These are phyloP conservation scores for Bryoerythrophyllum caledonicum DNA, from an alignment of 225 moss, liverwort and hornwort species.

Conservation along the genomic window DNA sequence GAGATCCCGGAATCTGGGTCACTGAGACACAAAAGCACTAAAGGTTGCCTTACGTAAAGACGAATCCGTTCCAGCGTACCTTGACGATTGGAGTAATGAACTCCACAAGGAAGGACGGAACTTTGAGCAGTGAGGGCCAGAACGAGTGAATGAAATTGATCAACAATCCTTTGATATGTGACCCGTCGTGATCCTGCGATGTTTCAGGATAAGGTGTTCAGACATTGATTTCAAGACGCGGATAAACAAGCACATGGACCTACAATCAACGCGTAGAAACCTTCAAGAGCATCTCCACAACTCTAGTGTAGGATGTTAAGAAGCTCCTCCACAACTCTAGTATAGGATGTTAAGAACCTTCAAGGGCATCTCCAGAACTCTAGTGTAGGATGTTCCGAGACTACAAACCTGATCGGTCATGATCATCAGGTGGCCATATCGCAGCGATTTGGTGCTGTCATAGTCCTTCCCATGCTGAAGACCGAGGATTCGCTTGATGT, in stretches of 20 bases:
- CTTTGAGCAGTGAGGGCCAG: slow-evolving; percentile 88
- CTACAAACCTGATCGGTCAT: slow-evolving; percentile 91
- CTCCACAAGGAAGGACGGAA: slow-evolving; percentile 83
- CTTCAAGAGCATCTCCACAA: neutral
- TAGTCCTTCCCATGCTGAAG: slow-evolving; percentile 98
- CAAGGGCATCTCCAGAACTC: neutral
- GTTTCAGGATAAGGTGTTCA: neutral
- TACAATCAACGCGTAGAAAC: neutral
- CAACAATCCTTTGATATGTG: slow-evolving; percentile 91
- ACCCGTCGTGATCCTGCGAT: slow-evolving; percentile 92
- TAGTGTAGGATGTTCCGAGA: neutral
- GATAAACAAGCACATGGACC: neutral
- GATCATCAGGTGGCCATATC: slow-evolving; percentile 96
- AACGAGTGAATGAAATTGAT: slow-evolving; percentile 98
- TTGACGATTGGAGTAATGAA: slow-evolving; percentile 99
- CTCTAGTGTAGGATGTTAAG: neutral
- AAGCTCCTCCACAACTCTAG: neutral
- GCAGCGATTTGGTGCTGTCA: slow-evolving; percentile 71
- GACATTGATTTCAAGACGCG: neutral
- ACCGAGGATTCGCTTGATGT: slow-evolving; percentile 92
- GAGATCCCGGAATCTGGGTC: neutral
- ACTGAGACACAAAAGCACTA: neutral
- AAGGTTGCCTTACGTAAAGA: too few relatives aligned
- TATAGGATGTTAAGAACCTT: neutral
- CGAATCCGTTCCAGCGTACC: slow-evolving; percentile 33